Percentiles rank a stretch among this genome's conserved stretches.
Conservation (phyloP, 345 rosid species). For the Eucalyptus curtisii region DNA sequence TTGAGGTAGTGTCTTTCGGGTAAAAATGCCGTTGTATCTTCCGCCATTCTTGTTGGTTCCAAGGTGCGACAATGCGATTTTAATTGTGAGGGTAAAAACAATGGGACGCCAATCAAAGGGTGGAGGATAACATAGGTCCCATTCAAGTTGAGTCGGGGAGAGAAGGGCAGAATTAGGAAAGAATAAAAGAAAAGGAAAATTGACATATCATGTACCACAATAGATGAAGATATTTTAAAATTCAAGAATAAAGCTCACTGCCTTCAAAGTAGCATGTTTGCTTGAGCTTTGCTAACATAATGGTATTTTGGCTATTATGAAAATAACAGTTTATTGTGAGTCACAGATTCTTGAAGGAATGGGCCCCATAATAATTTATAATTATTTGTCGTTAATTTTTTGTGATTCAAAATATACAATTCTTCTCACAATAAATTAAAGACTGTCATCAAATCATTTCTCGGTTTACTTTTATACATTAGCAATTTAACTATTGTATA, state of each 20-base stretch:
- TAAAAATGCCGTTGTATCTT: too few species aligned
- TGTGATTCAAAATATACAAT: rapidly evolving
- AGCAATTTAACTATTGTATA: neutral
- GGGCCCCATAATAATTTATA: rapidly evolving
- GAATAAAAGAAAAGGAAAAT: neutral
- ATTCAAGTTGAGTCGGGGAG: neutral
- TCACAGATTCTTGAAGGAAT: rapidly evolving
- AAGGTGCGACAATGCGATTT: neutral
- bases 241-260: neutral
- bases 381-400: too few species aligned
- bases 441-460: rapidly evolving
- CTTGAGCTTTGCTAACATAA: neutral
- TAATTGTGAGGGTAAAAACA: neutral
- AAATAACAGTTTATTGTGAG: too few species aligned
- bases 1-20: neutral
- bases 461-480: neutral
- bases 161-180: neutral
- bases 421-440: too few species aligned
- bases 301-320: too few species aligned
- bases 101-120: neutral
- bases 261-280: neutral
- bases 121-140: neutral
- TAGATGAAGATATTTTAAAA: neutral
- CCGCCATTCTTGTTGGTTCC: neutral
- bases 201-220: neutral